Evolutionary conservation across 2,329 filamentous ascomycete genomes (phyloP).

Genomic region (Diaporthe batatas): DNA sequence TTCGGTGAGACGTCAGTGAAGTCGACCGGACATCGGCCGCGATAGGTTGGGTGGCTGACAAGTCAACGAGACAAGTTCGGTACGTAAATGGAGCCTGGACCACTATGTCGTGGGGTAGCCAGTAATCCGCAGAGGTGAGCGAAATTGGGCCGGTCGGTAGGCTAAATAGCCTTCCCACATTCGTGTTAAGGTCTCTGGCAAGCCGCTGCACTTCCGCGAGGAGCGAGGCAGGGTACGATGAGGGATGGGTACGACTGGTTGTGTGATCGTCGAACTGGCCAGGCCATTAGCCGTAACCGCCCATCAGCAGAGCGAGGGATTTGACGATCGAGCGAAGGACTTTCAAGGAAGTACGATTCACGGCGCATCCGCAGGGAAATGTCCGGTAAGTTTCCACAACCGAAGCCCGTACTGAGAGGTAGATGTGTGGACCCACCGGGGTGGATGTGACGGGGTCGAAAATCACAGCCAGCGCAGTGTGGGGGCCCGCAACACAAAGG

Average conservation of each 20-base stretch:
- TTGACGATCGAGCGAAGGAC: conserved; percentile 24
- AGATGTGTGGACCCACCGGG: neutral
- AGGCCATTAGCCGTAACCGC: conserved; percentile 30
- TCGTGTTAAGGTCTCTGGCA: neutral
- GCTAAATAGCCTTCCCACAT: conserved; percentile 17
- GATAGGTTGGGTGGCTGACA: conserved; percentile 21
- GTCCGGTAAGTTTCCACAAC: conserved; percentile 24
- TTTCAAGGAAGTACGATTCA: conserved; percentile 32
- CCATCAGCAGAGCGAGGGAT: conserved; percentile 20
- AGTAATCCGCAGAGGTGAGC: conserved; percentile 16
- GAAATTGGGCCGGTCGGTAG: conserved; percentile 26
- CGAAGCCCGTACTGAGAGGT: conserved; percentile 9
- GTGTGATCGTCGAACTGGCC: conserved; percentile 24
- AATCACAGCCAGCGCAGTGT: conserved; percentile 35
- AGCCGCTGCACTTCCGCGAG: conserved; percentile 15
- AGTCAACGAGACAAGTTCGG: conserved; percentile 17
- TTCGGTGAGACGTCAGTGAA: conserved; percentile 28
- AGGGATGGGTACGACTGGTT: conserved; percentile 6
- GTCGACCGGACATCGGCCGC: conserved; percentile 34
- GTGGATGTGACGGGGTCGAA: conserved; percentile 30
- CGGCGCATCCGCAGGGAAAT: conserved; percentile 25
- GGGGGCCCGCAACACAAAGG: conserved; percentile 36
- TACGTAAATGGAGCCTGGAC: conserved; percentile 21
- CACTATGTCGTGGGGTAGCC: conserved; percentile 23
- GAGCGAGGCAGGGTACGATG: conserved; percentile 23